phyloP scores from a whole-genome alignment of 2,329 filamentous ascomycete species.

The Diaporthe velutina region DNA sequence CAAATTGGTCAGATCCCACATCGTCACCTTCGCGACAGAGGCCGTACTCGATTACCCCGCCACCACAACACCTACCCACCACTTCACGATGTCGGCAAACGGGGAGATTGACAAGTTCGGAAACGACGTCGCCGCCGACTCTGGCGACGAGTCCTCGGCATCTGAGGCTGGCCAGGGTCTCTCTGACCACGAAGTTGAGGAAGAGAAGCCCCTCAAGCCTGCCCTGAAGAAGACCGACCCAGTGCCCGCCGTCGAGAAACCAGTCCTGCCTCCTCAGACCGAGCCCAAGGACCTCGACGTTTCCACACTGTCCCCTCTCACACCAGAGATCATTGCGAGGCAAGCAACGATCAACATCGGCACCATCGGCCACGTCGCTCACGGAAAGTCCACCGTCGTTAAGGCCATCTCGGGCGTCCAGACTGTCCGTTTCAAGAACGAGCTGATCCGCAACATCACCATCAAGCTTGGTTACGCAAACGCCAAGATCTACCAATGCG shows the following conservation, averaged over 20 bases:
- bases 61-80: not conserved
- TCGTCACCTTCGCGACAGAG: conserved; percentile 9
- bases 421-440: conserved; percentile 99
- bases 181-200: conserved; percentile 68
- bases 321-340: conserved; percentile 95
- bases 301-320: conserved; percentile 82
- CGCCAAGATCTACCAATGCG: conserved; percentile 99
- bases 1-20: conserved; percentile 25
- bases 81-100: conserved; percentile 64
- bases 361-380: conserved; percentile 97
- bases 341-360: conserved; percentile 99
- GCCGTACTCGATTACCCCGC: conserved; percentile 19
- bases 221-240: conserved; percentile 83
- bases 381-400: conserved; percentile 98
- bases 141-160: conserved; percentile 71
- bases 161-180: conserved; percentile 67
- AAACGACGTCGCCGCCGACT: conserved; percentile 79
- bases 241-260: conserved; percentile 66
- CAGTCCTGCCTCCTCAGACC: conserved; percentile 84
- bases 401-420: conserved; percentile 99
- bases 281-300: conserved; percentile 92
- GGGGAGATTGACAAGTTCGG: conserved; percentile 71
- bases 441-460: conserved; percentile 98
- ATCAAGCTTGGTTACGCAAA: conserved; percentile 99
- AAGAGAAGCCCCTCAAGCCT: conserved; percentile 82